Base-by-base conservation (phyloP, 2,329 filamentous ascomycete genomes). In the Aspergillus costaricaensis region DNA sequence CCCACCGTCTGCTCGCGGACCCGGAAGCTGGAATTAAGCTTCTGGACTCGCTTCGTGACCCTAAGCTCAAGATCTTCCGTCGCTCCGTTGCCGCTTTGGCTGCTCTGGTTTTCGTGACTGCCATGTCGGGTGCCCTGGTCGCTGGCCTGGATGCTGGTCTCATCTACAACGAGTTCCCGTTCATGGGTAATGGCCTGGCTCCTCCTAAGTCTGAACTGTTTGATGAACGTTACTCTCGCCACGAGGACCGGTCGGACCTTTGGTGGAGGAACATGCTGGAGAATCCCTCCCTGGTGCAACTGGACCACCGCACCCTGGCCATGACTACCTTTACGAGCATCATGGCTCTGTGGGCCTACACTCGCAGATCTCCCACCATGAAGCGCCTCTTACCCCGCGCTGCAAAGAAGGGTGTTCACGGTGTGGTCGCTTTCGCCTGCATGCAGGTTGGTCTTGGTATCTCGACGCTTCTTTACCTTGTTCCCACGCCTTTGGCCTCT, bases 111-210 rank as follows among this genome's bases (percentile, higher is more conserved):
- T 98, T 96, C 78, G 82, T 85, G 36, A 99, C 95, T 4, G 92
- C 91, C 71, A 91, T 99, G 85, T 97, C 95, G 4, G 95, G 94
- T 57, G 94, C 89, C 5, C 85, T 99, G 2, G 95, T 99, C 32
- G 95, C 95, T 6, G 95, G 95, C 32, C 88, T 99, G 14, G 95
- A 99, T 73, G 95, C 95, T 8, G 95, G 95, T 8, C 83, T 99
- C 59, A 98, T 99, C 78, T 99, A 99, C 83, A 99, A 99, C 76
- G 92, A 99, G 77, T 98, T 99, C 76, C 95, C 95, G 6, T 91
- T 86, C 78, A 99, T 99, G 95, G 95, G 95, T 8, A 78, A 86
- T 3, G 92, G 92, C 10, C 80, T 96, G 21, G 84, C 91, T 0
- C 94, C 94, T 1, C 94, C 94, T 0, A 86, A 84, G 71, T 83